These are phyloP conservation scores for Bipolaris cookei DNA, from an alignment of 2,329 filamentous ascomycete genomes.

Conservation along the genomic window DNA sequence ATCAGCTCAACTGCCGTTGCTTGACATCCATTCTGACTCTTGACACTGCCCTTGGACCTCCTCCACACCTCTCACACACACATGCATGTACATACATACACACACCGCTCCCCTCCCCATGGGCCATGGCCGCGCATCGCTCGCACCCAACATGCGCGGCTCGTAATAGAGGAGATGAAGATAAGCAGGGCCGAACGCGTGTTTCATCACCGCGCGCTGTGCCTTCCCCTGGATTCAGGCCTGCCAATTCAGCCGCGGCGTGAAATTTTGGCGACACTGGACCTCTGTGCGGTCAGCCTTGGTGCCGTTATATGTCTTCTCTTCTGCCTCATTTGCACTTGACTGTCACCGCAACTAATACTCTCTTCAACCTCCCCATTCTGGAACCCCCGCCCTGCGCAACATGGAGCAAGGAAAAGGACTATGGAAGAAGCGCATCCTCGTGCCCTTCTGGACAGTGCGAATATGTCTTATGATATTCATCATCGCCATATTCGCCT, in stretches of 20 bases:
- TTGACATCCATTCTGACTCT: not conserved
- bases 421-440: slow-evolving; percentile 48
- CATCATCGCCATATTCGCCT: slow-evolving; percentile 38
- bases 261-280: slow-evolving; percentile 10
- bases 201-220: slow-evolving; percentile 30
- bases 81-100: not conserved
- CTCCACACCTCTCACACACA: not conserved
- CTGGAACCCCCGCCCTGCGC: not conserved
- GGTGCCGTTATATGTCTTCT: slow-evolving; percentile 1
- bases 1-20: not conserved
- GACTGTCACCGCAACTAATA: not conserved
- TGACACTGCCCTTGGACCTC: not conserved
- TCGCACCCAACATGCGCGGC: not conserved
- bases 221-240: slow-evolving; percentile 29
- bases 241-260: slow-evolving; percentile 19
- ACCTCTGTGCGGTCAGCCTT: slow-evolving; percentile 12
- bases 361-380: not conserved
- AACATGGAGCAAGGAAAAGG: slow-evolving; percentile 33
- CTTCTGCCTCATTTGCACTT: slow-evolving; percentile 1
- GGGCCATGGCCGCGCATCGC: slow-evolving; percentile 4
- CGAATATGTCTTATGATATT: slow-evolving; percentile 44
- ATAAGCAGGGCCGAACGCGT: slow-evolving; percentile 26
- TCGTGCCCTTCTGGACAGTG: slow-evolving; percentile 48
- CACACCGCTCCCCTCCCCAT: not conserved
- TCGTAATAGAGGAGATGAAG: slow-evolving; percentile 22